Conservation (phyloP, 176 grass and related monocot species). For the Hordeum vulgare region MorexV3_pseudomolecules_assembly NC_058522.1:541008417-541008916, state of each 20-base stretch:
- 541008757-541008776: constrained; percentile 58
- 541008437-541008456: constrained; percentile 1
- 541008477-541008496: neutral
- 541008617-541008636: neutral
- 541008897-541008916: neutral
- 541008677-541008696: neutral
- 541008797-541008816: constrained; percentile 82
- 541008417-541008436: constrained; percentile 98
- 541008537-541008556: neutral
- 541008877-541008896: constrained; percentile 45
- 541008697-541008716: neutral
- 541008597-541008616: neutral
- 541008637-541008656: neutral
- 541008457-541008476: constrained; percentile 5
- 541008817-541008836: constrained; percentile 99
- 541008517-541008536: neutral
- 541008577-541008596: neutral
- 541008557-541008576: neutral
- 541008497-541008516: neutral
- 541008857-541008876: constrained; percentile 66
- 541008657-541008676: neutral
- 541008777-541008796: constrained; percentile 91
- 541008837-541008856: constrained; percentile 84
- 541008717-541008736: neutral
- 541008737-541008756: constrained; percentile 15